A percentile compares a stretch with the other conserved stretches of the same genome.
Conservation (phyloP, 768 basidiomycete genomes). For the Termitomyces heimii region DNA sequence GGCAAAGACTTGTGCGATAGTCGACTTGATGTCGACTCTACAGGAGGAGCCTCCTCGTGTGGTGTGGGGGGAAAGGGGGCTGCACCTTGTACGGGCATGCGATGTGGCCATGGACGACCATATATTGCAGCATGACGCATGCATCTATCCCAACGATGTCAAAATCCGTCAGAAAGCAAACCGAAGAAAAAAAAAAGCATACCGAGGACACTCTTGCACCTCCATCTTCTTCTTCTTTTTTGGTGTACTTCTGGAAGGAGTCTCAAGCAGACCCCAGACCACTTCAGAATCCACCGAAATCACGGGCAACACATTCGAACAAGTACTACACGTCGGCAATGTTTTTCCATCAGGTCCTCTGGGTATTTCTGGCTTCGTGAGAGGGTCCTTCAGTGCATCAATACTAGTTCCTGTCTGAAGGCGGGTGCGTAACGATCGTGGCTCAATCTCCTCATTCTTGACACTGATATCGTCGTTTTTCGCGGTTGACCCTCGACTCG, state of each 20-base stretch:
- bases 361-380: slow-evolving; percentile 34
- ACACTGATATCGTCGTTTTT: slow-evolving; percentile 16
- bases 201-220: slow-evolving; percentile 70
- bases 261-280: slow-evolving; percentile 60
- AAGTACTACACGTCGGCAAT: slow-evolving; percentile 67
- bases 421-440: slow-evolving; percentile 45
- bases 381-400: slow-evolving; percentile 31
- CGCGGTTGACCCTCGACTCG: slow-evolving; percentile 13
- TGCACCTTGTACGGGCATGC: slow-evolving; percentile 43
- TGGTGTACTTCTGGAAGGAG: slow-evolving; percentile 32
- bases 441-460: slow-evolving; percentile 46
- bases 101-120: slow-evolving; percentile 62
- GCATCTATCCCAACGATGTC: slow-evolving; percentile 39
- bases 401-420: slow-evolving; percentile 29
- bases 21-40: slow-evolving; percentile 39
- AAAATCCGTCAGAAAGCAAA: slow-evolving; percentile 4
- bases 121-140: slow-evolving; percentile 80
- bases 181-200: slow-evolving; percentile 19
- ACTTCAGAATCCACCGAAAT: slow-evolving; percentile 71
- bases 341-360: slow-evolving; percentile 61
- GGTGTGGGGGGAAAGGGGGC: slow-evolving; percentile 38
- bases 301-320: slow-evolving; percentile 64
- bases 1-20: slow-evolving; percentile 46
- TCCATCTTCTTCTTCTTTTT: slow-evolving; percentile 52
- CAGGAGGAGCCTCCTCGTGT: slow-evolving; percentile 44